These are phyloP conservation scores for Umbilicaria muhlenbergii DNA, from an alignment of 495 filamentous ascomycete species.

Conservation along the genomic window DNA sequence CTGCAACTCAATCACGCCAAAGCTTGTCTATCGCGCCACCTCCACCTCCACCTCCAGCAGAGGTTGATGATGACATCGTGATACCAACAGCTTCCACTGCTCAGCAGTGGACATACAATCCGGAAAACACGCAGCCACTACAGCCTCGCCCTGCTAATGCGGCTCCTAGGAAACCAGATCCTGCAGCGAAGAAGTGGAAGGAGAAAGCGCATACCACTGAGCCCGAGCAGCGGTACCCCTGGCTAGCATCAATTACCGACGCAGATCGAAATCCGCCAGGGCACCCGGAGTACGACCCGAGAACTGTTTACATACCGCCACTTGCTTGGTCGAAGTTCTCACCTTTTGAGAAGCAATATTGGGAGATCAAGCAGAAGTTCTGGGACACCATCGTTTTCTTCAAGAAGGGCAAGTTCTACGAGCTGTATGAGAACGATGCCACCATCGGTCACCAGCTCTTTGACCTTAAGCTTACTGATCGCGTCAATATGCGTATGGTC, in stretches of 20 bases:
- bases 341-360: constrained; percentile 95
- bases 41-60: constrained; percentile 25
- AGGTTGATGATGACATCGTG: constrained; percentile 35
- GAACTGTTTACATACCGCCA: constrained; percentile 76
- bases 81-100: constrained; percentile 57
- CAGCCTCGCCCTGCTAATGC: constrained; percentile 31
- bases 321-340: constrained; percentile 64
- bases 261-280: constrained; percentile 61
- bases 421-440: constrained; percentile 95
- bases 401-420: constrained; percentile 99
- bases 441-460: constrained; percentile 95
- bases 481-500: constrained; percentile 99
- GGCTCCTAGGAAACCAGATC: constrained; percentile 25
- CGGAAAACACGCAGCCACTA: constrained; percentile 48
- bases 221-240: constrained; percentile 69
- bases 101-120: constrained; percentile 73
- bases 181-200: constrained; percentile 37
- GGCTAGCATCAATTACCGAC: constrained; percentile 76
- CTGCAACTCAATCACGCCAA: constrained; percentile 34
- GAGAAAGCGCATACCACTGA: constrained; percentile 62
- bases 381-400: constrained; percentile 99
- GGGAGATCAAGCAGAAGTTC: constrained; percentile 97
- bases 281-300: constrained; percentile 88
- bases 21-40: constrained; percentile 34
- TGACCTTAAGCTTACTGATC: constrained; percentile 92